A percentile compares a stretch with the other conserved stretches of the same genome.
These are phyloP conservation scores for Trypanosoma cruzi DNA, from an alignment of 208 protist species.

Conservation along the genomic window DNA sequence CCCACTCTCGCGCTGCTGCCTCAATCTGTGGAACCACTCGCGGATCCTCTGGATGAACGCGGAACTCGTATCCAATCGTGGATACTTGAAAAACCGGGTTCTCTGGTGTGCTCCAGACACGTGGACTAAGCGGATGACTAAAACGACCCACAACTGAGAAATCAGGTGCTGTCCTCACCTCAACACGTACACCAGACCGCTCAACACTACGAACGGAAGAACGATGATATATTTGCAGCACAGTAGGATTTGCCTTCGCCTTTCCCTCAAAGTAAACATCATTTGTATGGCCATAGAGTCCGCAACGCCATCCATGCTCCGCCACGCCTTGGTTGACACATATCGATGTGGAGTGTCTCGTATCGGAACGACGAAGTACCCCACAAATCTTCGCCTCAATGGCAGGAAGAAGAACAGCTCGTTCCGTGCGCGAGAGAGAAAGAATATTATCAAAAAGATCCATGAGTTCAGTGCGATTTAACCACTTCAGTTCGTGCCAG, in stretches of 20 bases:
- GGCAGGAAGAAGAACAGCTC: slow-evolving; percentile 60
- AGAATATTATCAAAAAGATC: slow-evolving; percentile 58
- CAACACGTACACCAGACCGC: slow-evolving; percentile 68
- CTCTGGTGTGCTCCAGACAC: slow-evolving; percentile 76
- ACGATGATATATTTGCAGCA: slow-evolving; percentile 55
- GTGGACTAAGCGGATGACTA: slow-evolving; percentile 56
- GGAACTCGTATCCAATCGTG: slow-evolving; percentile 87
- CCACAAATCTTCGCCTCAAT: slow-evolving; percentile 83
- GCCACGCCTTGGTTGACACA: slow-evolving; percentile 67
- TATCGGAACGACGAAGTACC: slow-evolving; percentile 64
- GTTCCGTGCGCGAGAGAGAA: slow-evolving; percentile 46
- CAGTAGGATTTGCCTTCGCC: slow-evolving; percentile 62
- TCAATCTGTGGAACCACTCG: slow-evolving; percentile 78
- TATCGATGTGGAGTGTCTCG: slow-evolving; percentile 67
- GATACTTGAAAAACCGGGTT: slow-evolving; percentile 75
- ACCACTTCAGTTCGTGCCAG: slow-evolving; percentile 89
- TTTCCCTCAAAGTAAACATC: slow-evolving; percentile 93
- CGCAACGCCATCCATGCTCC: slow-evolving; percentile 89
- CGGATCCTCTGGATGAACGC: slow-evolving; percentile 87
- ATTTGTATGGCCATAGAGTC: slow-evolving; percentile 74
- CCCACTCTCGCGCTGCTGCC: slow-evolving; percentile 68
- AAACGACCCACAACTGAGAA: slow-evolving; percentile 79
- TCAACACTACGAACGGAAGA: slow-evolving; percentile 47
- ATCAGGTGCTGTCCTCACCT: slow-evolving; percentile 71
- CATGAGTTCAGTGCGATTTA: slow-evolving; percentile 56